These are phyloP conservation scores for Pestalotiopsis sp. DNA, from an alignment of 2,329 filamentous ascomycete genomes.

Conservation along the genomic window DNA sequence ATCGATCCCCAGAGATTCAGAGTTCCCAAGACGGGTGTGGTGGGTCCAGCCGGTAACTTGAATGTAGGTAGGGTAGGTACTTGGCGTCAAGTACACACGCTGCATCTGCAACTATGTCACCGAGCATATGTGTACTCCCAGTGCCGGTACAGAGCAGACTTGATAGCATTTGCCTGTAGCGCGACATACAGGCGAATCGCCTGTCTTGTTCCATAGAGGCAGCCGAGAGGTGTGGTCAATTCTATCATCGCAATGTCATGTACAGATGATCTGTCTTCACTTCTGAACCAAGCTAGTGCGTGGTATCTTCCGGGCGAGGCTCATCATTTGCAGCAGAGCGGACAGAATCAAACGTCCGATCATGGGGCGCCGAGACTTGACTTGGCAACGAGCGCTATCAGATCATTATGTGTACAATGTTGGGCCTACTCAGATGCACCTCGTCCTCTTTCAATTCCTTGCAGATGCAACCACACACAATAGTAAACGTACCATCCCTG, in stretches of 20 bases:
- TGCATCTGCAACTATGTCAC: neutral
- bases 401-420: neutral
- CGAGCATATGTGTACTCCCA: neutral
- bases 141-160: neutral
- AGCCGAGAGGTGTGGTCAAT: too few species aligned
- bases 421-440: neutral
- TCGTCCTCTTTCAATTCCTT: neutral
- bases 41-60: neutral
- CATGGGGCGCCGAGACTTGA: neutral
- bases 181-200: too few species aligned
- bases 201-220: too few species aligned
- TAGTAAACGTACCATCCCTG: neutral
- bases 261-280: too few species aligned
- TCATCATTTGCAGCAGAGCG: too few species aligned
- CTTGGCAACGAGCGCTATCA: neutral
- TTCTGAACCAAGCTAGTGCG: too few species aligned
- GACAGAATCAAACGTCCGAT: too few species aligned
- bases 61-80: too few species aligned
- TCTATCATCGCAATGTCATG: too few species aligned
- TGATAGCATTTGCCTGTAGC: too few species aligned
- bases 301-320: too few species aligned
- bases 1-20: neutral
- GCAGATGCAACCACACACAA: neutral
- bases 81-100: neutral
- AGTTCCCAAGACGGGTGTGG: slow-evolving; percentile 1